Base-by-base conservation (phyloP, 2,329 filamentous ascomycete species). In the Pyricularia grisea region DNA sequence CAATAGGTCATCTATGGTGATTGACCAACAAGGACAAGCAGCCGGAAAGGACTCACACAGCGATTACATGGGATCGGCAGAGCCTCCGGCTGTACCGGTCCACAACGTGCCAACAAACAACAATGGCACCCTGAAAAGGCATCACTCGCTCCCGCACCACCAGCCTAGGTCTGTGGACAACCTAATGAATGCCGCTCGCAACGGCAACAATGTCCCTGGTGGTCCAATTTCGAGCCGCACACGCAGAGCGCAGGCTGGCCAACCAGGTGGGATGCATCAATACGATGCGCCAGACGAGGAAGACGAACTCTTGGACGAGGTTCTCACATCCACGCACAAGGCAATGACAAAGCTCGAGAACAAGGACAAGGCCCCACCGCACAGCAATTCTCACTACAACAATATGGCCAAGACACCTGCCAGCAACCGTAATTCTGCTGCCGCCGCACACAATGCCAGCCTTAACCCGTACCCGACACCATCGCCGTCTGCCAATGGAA, bases 221-320 rank as follows among this genome's bases (percentile, higher is more conserved):
- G 84, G 86, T 0, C 91, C 92, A 0, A 85, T 93, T 67, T 93
- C 92, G 0, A 93, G 90, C 77, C 86, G 94, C 71, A 95, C 93
- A 17, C 85, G 94, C 70, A 87, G 93, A 70, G 90, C 92, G 14
- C 86, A 96, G 77, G 89, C 92, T 17, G 82, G 84, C 4, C 90
- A 93, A 71, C 60, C 23, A 23, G 64, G 64, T 11, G 91, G 91
- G 4, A 88, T 91, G 66, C 90, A 92, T 74, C 90, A 92, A 71
- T 97, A 98, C 76, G 95, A 99, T 76, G 94, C 94, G 0, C 93
- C 95, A 0, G 94, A 97, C 74, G 95, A 99, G 79, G 94, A 98
- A 76, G 95, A 99, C 70, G 95, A 99, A 79, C 85, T 99, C 11
- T 84, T 98, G 11, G 94, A 97, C 73, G 95, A 99, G 79, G 93